These are phyloP conservation scores for Trichoderma koningiopsis DNA, from an alignment of 2,329 filamentous ascomycete genomes.

Conservation along the genomic window DNA sequence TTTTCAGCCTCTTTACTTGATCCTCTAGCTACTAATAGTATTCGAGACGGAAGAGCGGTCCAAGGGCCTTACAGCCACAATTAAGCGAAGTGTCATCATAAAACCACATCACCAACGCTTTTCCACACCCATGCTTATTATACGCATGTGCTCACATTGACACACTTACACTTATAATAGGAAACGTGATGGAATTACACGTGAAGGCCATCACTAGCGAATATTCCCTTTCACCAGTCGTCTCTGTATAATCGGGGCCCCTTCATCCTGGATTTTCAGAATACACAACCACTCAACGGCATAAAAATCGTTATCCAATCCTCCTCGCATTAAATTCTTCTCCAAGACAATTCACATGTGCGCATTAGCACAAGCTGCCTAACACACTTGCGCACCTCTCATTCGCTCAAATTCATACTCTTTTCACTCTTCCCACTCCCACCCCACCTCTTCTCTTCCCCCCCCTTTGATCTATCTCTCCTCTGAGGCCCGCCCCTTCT, in stretches of 20 bases:
- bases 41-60: neutral
- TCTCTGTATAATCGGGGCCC: neutral
- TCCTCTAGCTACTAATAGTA: neutral
- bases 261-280: neutral
- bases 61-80: neutral
- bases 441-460: neutral
- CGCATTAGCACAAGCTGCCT: neutral
- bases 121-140: neutral
- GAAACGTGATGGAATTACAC: neutral
- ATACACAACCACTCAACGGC: neutral
- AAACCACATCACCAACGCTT: neutral
- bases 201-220: neutral
- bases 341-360: conserved; percentile 8
- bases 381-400: conserved; percentile 9
- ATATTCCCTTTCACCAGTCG: neutral
- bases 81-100: neutral
- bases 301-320: neutral
- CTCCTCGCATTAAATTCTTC: neutral
- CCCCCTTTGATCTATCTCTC: neutral
- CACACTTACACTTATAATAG: neutral
- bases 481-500: neutral
- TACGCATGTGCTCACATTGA: neutral
- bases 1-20: neutral
- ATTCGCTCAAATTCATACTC: neutral
- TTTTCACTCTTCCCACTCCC: neutral